A percentile compares a stretch with the other conserved stretches of the same genome.
These are phyloP conservation scores for Monosporascus sp. DNA, from an alignment of 2,329 filamentous ascomycete species.

Conservation along the genomic window DNA sequence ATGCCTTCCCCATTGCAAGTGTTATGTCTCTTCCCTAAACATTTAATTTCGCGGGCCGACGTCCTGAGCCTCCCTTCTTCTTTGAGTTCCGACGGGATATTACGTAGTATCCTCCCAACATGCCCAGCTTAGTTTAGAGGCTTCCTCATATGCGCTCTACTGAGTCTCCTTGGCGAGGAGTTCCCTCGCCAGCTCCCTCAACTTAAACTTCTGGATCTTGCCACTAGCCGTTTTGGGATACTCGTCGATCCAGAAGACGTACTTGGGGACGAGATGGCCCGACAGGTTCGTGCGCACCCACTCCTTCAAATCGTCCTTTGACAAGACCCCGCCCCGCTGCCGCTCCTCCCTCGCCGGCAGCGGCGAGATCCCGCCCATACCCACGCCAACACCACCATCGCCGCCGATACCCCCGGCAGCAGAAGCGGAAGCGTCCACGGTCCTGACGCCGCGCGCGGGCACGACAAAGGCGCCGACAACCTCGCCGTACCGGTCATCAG, in stretches of 20 bases:
- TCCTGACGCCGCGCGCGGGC: slow-evolving; percentile 32
- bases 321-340: slow-evolving; percentile 32
- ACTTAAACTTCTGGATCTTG: slow-evolving; percentile 92
- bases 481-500: slow-evolving; percentile 80
- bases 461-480: slow-evolving; percentile 80
- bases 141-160: no score
- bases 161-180: slow-evolving; percentile 8
- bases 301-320: slow-evolving; percentile 53
- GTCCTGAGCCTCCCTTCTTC: no score
- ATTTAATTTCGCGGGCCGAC: no score
- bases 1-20: no score
- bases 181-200: slow-evolving; percentile 59
- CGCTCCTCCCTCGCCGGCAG: slow-evolving; percentile 3
- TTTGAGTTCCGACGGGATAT: no score
- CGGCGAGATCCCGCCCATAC: slow-evolving; percentile 9
- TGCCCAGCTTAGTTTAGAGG: no score
- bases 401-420: slow-evolving; percentile 14
- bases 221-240: slow-evolving; percentile 94
- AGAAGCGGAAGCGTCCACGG: slow-evolving; percentile 20
- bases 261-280: slow-evolving; percentile 76
- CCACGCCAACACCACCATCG: slow-evolving; percentile 15
- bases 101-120: no score
- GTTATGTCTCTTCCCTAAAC: no score
- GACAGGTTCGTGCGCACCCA: slow-evolving; percentile 70
- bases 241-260: slow-evolving; percentile 81